A percentile compares a stretch with the other conserved stretches of the same genome.
These are phyloP conservation scores for Nemania abortiva DNA, from an alignment of 2,329 filamentous ascomycete genomes.

Conservation along the genomic window DNA sequence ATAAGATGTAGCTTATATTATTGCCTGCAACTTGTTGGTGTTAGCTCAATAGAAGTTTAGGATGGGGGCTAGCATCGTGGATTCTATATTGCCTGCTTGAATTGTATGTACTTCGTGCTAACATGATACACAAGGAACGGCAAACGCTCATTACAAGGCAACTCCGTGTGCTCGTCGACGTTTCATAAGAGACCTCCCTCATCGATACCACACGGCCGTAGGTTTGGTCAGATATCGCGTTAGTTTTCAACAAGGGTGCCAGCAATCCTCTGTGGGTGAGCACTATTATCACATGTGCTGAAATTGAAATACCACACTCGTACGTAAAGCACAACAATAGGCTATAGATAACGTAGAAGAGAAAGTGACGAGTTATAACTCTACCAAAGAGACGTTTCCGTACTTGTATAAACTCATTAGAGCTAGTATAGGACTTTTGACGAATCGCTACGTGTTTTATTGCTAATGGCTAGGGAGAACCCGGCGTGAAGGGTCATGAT, in stretches of 20 bases:
- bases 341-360: not conserved
- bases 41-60: too few species aligned
- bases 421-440: not conserved
- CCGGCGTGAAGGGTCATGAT: conserved; percentile 30
- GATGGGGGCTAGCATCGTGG: not conserved
- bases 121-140: not conserved
- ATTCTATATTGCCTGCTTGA: not conserved
- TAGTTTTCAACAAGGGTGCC: not conserved
- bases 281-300: not conserved
- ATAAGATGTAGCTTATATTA: not conserved
- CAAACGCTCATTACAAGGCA: not conserved
- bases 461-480: conserved; percentile 27
- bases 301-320: not conserved
- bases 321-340: not conserved
- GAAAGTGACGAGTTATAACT: not conserved
- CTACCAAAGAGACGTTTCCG: not conserved
- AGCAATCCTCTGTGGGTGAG: not conserved
- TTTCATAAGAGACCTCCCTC: not conserved
- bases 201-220: not conserved
- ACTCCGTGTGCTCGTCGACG: not conserved
- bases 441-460: conserved; percentile 26
- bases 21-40: not conserved
- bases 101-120: not conserved
- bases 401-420: not conserved
- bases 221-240: not conserved